A percentile compares a stretch with the other conserved stretches of the same genome.
These are phyloP conservation scores for Chlamydomonas applanata DNA, from an alignment of 139 green algal genomes.

Conservation along the genomic window DNA sequence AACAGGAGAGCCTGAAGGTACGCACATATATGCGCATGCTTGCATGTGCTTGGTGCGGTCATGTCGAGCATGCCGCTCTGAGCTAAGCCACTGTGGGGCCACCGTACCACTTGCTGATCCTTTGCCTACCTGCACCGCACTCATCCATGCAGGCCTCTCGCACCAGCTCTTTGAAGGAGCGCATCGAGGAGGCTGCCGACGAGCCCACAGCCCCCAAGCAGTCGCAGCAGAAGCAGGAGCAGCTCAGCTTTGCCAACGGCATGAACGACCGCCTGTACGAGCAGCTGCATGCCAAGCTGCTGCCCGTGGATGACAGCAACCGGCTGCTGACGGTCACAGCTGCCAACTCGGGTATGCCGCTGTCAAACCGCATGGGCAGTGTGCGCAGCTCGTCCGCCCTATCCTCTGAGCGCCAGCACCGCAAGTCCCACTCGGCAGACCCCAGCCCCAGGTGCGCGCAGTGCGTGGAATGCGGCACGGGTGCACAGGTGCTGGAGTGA, in stretches of 20 bases:
- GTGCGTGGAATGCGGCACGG: background rate
- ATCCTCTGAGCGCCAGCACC: background rate
- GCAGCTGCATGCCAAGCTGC: constrained; percentile 41
- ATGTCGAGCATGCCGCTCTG: no score
- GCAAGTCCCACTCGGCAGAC: constrained; percentile 4
- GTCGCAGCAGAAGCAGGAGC: constrained; percentile 3
- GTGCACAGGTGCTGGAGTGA: background rate
- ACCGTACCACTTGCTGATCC: no score
- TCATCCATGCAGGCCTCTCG: background rate
- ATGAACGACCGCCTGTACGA: constrained; percentile 31
- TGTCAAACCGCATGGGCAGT: background rate
- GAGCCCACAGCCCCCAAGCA: constrained; percentile 1
- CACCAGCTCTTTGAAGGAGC: background rate
- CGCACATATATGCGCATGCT: no score
- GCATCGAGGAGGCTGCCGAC: background rate
- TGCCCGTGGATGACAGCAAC: constrained; percentile 12
- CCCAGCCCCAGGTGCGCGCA: constrained; percentile 11
- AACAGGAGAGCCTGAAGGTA: background rate
- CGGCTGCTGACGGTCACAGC: constrained; percentile 21
- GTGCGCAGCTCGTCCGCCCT: background rate
- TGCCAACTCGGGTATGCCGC: background rate
- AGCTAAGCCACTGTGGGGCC: no score
- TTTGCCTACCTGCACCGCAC: no score
- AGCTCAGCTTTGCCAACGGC: constrained; percentile 34
- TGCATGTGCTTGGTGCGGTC: no score